Evolutionary conservation across 1,284 basidiomycete species (phyloP).

Genomic region (Porodaedalea pini): DNA sequence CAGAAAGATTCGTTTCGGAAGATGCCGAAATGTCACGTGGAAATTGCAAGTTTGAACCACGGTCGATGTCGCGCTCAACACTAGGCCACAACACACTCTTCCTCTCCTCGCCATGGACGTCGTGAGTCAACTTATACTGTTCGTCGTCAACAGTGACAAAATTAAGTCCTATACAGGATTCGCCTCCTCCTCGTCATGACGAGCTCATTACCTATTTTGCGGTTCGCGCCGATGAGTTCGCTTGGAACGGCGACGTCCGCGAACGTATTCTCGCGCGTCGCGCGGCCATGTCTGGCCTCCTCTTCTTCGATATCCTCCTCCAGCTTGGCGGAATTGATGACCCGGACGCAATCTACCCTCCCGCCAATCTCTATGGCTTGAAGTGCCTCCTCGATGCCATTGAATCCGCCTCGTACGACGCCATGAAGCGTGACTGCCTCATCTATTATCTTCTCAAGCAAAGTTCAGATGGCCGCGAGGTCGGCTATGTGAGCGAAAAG

Average conservation of each 20-base stretch:
- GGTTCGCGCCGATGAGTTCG: slow-evolving; percentile 23
- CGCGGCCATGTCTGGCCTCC: slow-evolving; percentile 53
- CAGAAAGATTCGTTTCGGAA: no score
- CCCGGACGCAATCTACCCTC: slow-evolving; percentile 63
- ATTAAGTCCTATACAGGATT: not conserved
- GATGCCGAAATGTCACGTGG: no score
- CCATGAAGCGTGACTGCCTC: slow-evolving; percentile 72
- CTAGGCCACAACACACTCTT: not conserved
- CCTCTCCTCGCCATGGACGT: slow-evolving; percentile 6
- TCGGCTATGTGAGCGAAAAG: slow-evolving; percentile 47
- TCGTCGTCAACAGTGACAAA: not conserved
- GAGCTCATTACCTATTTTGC: slow-evolving; percentile 21
- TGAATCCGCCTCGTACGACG: slow-evolving; percentile 58
- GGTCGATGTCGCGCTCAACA: no score
- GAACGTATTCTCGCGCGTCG: slow-evolving; percentile 60
- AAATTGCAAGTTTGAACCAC: no score
- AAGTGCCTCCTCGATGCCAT: slow-evolving; percentile 57
- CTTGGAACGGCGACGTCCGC: slow-evolving; percentile 44
- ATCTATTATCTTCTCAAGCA: slow-evolving; percentile 76
- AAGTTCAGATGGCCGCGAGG: slow-evolving; percentile 61
- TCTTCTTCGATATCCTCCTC: slow-evolving; percentile 73
- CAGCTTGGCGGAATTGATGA: slow-evolving; percentile 56
- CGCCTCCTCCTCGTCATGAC: not conserved
- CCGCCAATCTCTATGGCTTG: slow-evolving; percentile 50
- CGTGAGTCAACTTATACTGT: not conserved